Percentiles rank a stretch among this genome's conserved stretches.
Evolutionary conservation across 2,329 filamentous ascomycete genomes (phyloP).

Genomic region (Huntiella abstrusa): DNA sequence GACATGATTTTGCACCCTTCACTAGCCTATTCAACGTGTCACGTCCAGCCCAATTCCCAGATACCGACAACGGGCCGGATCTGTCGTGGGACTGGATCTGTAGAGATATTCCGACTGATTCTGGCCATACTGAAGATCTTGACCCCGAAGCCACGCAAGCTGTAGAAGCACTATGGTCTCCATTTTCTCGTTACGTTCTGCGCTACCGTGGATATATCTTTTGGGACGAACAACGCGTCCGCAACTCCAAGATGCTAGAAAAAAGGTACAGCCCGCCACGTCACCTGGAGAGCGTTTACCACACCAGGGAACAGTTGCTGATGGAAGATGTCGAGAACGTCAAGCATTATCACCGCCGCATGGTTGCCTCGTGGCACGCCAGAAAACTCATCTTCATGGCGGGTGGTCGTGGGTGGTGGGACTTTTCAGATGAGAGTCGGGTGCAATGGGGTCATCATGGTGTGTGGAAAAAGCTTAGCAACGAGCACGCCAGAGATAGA

Average conservation of each 20-base stretch:
- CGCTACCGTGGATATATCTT: constrained; percentile 8
- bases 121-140: too few relatives aligned
- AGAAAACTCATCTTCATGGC: constrained; percentile 8
- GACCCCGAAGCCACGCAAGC: too few relatives aligned
- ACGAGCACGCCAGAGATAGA: too few relatives aligned
- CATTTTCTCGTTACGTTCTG: constrained; percentile 6
- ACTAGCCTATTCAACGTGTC: neutral
- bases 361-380: constrained; percentile 6
- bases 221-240: constrained; percentile 8
- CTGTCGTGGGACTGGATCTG: constrained; percentile 9
- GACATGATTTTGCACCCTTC: constrained; percentile 10
- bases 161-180: neutral
- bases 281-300: constrained; percentile 4
- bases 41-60: neutral
- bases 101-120: too few relatives aligned
- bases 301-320: constrained; percentile 5
- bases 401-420: constrained; percentile 9
- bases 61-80: constrained; percentile 3
- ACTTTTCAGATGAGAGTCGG: constrained; percentile 4
- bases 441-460: constrained; percentile 5
- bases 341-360: constrained; percentile 1
- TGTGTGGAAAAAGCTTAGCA: neutral
- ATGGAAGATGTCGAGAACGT: constrained; percentile 3
- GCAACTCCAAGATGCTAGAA: neutral
- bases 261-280: neutral